Base-by-base conservation (phyloP, 2,329 filamentous ascomycete species). In the Fusarium sp. region DNA sequence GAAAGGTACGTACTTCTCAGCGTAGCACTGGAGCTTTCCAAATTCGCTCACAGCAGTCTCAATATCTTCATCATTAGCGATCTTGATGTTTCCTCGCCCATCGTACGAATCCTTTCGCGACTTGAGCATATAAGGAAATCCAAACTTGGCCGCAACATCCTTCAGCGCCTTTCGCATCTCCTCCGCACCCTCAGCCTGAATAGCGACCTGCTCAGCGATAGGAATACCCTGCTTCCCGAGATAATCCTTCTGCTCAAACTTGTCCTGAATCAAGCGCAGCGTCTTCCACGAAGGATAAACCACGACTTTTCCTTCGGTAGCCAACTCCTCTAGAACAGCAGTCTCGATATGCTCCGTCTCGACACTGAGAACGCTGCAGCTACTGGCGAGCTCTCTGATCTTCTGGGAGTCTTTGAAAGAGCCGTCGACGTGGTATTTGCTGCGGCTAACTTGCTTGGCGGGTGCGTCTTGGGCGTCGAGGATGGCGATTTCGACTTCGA, bases 321-420 rank as follows among this genome's bases (percentile, higher is more conserved):
- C 90, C 65, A 98, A 90, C 79, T 97, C 93, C 83, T 98, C 94
- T 9, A 98, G 88, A 30, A 96, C 92, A 60, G 94, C 87, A n/a
- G 94, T 96, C 82, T 98, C 91, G 66, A 98, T 93, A 83, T 98
- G 96, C 86, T 98, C 96, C 73, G 98, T 98, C 83, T 98, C 96
- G 20, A 97, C 94, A 1, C 95, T 98, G 70, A 98, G 86, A 22
- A 97, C 90, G 80, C 97, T 94, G 77, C 91, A 94, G 39, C 87
- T 84, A 44, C 88, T 84, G 5, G 96, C 95, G n/a, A 98, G 87
- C 81, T 94, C 88, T 48, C 91, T 90, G 74, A 98, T 95, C 74
- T 93, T 92, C 39, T 89, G 89, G 0, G 92, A 86, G 75, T 98
- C 93, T 81, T 94, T 95, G 88, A 98, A 98, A 1, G 95, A 97